phyloP scores from a whole-genome alignment of 2,329 filamentous ascomycete species.

The Cytospora chrysosperma region DNA sequence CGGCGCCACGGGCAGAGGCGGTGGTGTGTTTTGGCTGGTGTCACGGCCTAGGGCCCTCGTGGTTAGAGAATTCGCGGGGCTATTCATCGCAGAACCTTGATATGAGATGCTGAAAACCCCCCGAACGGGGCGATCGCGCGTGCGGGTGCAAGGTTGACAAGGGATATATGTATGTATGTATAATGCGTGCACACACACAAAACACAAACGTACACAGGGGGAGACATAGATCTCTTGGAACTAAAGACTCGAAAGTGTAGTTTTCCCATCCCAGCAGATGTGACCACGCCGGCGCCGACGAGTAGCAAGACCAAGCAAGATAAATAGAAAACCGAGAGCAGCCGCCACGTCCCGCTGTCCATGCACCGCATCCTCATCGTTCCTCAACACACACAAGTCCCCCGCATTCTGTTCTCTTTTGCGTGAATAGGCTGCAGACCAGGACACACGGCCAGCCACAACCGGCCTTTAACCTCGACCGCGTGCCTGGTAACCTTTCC shows the following conservation, averaged over 20 bases:
- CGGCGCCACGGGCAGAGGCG: constrained; percentile 21
- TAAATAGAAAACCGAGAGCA: neutral
- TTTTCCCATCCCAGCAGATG: too few relatives aligned
- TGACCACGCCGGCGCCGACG: constrained; percentile 4
- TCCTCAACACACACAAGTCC: neutral
- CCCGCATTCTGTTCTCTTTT: too few relatives aligned
- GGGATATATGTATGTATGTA: too few relatives aligned
- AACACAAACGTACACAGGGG: too few relatives aligned
- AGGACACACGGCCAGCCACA: neutral
- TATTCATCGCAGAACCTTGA: neutral
- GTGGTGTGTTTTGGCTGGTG: too few relatives aligned
- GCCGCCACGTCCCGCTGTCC: neutral
- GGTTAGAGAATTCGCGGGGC: too few relatives aligned
- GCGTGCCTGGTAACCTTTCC: neutral
- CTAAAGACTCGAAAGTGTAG: too few relatives aligned
- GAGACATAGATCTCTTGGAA: too few relatives aligned
- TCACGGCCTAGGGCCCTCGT: too few relatives aligned
- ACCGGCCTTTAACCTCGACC: neutral
- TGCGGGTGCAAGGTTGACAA: neutral
- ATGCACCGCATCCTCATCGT: too few relatives aligned
- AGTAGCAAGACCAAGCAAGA: neutral
- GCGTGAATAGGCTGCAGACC: constrained; percentile 1
- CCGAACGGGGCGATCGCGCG: too few relatives aligned
- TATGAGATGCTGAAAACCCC: neutral
- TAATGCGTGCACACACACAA: too few relatives aligned